A percentile compares a stretch with the other conserved stretches of the same genome.
Conservation (phyloP, 441 rosid genomes). For the Brassica balearica region DNA sequence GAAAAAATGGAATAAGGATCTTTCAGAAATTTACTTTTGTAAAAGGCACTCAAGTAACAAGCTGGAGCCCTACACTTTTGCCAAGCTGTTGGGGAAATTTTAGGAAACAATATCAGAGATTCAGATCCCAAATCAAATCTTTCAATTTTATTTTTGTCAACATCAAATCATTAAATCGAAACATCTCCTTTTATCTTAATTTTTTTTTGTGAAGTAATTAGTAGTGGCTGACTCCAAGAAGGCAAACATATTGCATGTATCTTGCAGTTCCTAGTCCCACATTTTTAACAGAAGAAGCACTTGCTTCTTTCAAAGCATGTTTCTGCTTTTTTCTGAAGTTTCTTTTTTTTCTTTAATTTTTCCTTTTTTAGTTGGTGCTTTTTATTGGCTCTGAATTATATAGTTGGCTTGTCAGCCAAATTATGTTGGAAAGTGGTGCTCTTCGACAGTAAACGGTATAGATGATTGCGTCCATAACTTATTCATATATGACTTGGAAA, state of each 20-base stretch:
- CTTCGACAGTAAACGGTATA: constrained; percentile 16
- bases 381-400: constrained; percentile 38
- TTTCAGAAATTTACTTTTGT: constrained; percentile 44
- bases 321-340: constrained; percentile 30
- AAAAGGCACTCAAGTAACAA: constrained; percentile 44
- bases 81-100: constrained; percentile 49
- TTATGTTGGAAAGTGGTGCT: constrained; percentile 39
- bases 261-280: constrained; percentile 44
- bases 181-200: constrained; percentile 26
- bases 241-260: constrained; percentile 44
- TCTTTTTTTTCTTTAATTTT: constrained; percentile 33
- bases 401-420: constrained; percentile 39
- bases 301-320: constrained; percentile 30
- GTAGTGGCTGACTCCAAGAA: constrained; percentile 47
- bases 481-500: constrained; percentile 13
- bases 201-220: constrained; percentile 31
- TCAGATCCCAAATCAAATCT: constrained; percentile 49
- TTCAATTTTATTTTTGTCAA: constrained; percentile 44
- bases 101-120: constrained; percentile 44
- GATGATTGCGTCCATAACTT: constrained; percentile 22
- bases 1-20: constrained; percentile 39
- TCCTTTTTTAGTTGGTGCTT: constrained; percentile 53
- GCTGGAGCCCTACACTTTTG: constrained; percentile 48
- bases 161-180: constrained; percentile 39
- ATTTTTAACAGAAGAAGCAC: constrained; percentile 40